Evolutionary conservation across 352 stramenopile species (phyloP).

Genomic region (Aphanomyces euteiches): DNA sequence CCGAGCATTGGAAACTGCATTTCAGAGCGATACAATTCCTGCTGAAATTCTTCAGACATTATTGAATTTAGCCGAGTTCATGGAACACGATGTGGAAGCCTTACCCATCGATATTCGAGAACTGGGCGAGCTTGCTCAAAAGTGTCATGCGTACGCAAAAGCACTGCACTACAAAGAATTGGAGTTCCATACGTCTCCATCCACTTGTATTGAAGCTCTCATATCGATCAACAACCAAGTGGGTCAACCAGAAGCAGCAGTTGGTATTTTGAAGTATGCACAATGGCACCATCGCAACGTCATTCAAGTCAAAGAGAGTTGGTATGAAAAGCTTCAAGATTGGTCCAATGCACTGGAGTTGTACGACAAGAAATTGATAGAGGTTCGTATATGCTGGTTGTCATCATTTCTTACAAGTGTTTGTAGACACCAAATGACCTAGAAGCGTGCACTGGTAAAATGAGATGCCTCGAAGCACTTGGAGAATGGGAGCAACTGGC

Average conservation of each 20-base stretch:
- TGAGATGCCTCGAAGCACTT: slow-evolving; percentile 95
- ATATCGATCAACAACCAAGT: slow-evolving; percentile 99
- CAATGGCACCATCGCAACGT: slow-evolving; percentile 75
- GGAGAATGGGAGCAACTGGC: slow-evolving; percentile 94
- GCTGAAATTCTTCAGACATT: slow-evolving; percentile 96
- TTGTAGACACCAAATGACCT: slow-evolving; percentile 59
- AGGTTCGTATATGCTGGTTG: background rate
- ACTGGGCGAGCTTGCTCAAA: slow-evolving; percentile 92
- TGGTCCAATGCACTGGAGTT: slow-evolving; percentile 94
- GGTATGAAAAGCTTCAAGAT: slow-evolving; percentile 97
- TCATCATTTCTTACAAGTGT: background rate
- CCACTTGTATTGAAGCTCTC: slow-evolving; percentile 95
- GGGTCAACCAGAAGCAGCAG: slow-evolving; percentile 92
- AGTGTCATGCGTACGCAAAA: slow-evolving; percentile 97
- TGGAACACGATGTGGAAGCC: slow-evolving; percentile 96
- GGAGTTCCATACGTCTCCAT: slow-evolving; percentile 90
- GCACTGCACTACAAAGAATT: slow-evolving; percentile 95
- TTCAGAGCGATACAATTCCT: slow-evolving; percentile 88
- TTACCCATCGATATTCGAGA: slow-evolving; percentile 96
- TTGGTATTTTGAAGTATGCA: slow-evolving; percentile 95
- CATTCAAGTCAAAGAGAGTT: slow-evolving; percentile 92
- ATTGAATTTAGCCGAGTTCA: slow-evolving; percentile 98
- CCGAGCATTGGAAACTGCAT: slow-evolving; percentile 90
- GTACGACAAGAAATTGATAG: slow-evolving; percentile 87
- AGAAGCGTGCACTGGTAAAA: slow-evolving; percentile 94